Percentiles rank a stretch among this genome's conserved stretches.
Evolutionary conservation across 2,329 filamentous ascomycete genomes (phyloP).

Genomic region (Colletotrichum somersetense): DNA sequence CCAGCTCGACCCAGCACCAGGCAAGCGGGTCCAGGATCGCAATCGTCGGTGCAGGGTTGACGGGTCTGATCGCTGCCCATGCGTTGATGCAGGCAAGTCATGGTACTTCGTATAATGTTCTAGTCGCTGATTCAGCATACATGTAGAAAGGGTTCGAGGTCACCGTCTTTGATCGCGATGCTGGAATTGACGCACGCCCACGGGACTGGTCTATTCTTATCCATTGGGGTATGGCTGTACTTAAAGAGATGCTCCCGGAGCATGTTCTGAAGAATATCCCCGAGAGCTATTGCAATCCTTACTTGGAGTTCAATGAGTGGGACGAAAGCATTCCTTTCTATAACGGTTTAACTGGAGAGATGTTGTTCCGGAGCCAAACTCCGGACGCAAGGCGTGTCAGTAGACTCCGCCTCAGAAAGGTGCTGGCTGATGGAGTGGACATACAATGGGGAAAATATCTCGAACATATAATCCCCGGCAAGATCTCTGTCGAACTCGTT

Average conservation of each 20-base stretch:
- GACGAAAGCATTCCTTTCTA: slow-evolving; percentile 50
- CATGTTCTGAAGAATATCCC: slow-evolving; percentile 48
- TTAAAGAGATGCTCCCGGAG: slow-evolving; percentile 51
- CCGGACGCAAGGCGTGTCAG: slow-evolving; percentile 52
- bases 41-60: slow-evolving; percentile 55
- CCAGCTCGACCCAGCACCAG: background rate
- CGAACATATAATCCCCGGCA: background rate
- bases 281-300: slow-evolving; percentile 51
- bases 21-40: slow-evolving; percentile 45
- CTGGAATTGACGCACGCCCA: slow-evolving; percentile 46
- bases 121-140: background rate
- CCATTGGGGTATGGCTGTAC: slow-evolving; percentile 55
- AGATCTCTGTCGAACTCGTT: slow-evolving; percentile 42
- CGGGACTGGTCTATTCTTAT: slow-evolving; percentile 57
- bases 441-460: slow-evolving; percentile 50
- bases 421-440: slow-evolving; percentile 50
- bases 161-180: slow-evolving; percentile 50
- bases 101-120: too few species aligned
- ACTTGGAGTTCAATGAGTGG: slow-evolving; percentile 49
- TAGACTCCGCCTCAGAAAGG: slow-evolving; percentile 49
- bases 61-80: slow-evolving; percentile 54
- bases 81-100: slow-evolving; percentile 50
- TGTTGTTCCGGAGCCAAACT: slow-evolving; percentile 51
- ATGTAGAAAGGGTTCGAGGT: slow-evolving; percentile 51
- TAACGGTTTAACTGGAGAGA: slow-evolving; percentile 52